Conservation (phyloP, 1,284 basidiomycete species). For the Ganoderma lingzhi region DNA sequence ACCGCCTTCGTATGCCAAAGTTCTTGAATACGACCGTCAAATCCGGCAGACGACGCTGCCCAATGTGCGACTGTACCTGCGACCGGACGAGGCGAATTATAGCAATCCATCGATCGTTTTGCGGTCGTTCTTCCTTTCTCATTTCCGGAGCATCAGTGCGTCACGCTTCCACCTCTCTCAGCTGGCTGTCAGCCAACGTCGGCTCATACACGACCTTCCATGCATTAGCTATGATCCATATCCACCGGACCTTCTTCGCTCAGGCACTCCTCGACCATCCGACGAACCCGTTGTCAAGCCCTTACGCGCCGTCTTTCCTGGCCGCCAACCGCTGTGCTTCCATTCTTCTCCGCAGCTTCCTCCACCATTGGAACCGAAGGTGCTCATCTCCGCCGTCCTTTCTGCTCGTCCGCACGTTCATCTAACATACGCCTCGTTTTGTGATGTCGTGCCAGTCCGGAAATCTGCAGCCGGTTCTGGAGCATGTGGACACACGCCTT, state of each 20-base stretch:
- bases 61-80: conserved; percentile 38
- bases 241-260: conserved; percentile 51
- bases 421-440: conserved; percentile 16
- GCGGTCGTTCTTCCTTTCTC: conserved; percentile 43
- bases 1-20: conserved; percentile 39
- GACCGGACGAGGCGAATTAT: conserved; percentile 42
- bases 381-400: conserved; percentile 9
- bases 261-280: conserved; percentile 50
- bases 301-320: conserved; percentile 50
- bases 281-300: conserved; percentile 47
- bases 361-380: conserved; percentile 40
- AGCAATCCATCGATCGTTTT: conserved; percentile 39
- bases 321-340: conserved; percentile 49
- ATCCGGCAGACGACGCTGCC: conserved; percentile 42
- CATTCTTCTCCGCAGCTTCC: conserved; percentile 45
- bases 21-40: conserved; percentile 42
- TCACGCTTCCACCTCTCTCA: conserved; percentile 1
- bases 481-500: conserved; percentile 49
- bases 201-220: conserved; percentile 13
- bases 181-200: neutral
- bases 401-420: conserved; percentile 5
- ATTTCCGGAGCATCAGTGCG: conserved; percentile 43
- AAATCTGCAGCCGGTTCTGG: conserved; percentile 46
- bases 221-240: conserved; percentile 42
- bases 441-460: conserved; percentile 35